These are phyloP conservation scores for Lactarius evosmus DNA, from an alignment of 768 basidiomycete species.

Conservation along the genomic window DNA sequence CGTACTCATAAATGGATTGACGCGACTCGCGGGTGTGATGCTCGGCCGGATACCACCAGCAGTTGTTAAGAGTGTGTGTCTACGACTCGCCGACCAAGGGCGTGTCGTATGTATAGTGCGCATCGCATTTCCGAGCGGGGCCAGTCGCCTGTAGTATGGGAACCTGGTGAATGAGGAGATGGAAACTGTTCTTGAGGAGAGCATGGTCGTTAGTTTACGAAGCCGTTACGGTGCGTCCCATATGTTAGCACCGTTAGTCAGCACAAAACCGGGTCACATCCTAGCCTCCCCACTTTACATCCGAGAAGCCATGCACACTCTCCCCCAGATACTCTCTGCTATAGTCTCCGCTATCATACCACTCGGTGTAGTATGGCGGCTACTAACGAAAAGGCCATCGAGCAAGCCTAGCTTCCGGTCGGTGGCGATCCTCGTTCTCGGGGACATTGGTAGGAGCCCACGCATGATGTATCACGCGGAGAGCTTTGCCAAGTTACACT, in stretches of 20 bases:
- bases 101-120: slow-evolving; percentile 13
- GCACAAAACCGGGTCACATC: neutral
- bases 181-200: slow-evolving; percentile 4
- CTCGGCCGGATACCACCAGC: slow-evolving; percentile 19
- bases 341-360: neutral
- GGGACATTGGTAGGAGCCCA: slow-evolving; percentile 93
- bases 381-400: slow-evolving; percentile 4
- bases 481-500: slow-evolving; percentile 79
- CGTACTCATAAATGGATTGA: slow-evolving; percentile 39
- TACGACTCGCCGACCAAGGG: slow-evolving; percentile 2
- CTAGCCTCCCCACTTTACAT: neutral
- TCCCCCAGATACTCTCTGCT: slow-evolving; percentile 9
- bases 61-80: slow-evolving; percentile 17
- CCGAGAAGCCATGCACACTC: neutral
- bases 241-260: slow-evolving; percentile 8
- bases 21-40: neutral
- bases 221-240: neutral
- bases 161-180: neutral
- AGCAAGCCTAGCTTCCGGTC: slow-evolving; percentile 48
- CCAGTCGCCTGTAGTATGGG: neutral
- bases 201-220: neutral
- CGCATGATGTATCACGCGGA: slow-evolving; percentile 99
- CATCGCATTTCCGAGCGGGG: neutral
- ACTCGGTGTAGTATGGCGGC: slow-evolving; percentile 5
- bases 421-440: slow-evolving; percentile 88